Evolutionary conservation across 1,284 basidiomycete species (phyloP).

Genomic region (Anthracocystis panici-leucophaei): DNA sequence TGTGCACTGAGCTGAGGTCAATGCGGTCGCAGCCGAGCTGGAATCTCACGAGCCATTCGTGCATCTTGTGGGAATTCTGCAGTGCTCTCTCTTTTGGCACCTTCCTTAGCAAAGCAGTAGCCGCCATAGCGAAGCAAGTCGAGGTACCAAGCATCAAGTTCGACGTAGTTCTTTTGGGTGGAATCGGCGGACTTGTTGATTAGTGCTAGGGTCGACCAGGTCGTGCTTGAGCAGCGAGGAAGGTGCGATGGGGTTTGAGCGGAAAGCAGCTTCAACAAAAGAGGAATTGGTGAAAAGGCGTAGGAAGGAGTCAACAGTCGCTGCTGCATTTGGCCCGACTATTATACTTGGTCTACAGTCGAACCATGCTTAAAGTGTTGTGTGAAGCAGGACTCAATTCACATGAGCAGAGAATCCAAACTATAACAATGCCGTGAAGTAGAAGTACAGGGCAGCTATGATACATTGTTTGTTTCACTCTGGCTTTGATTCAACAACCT

Average conservation of each 20-base stretch:
- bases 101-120: slow-evolving; percentile 69
- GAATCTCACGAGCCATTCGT: slow-evolving; percentile 69
- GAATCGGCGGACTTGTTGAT: background rate
- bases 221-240: slow-evolving; percentile 23
- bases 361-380: too few species aligned
- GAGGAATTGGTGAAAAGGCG: too few species aligned
- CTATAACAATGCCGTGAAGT: too few species aligned
- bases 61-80: slow-evolving; percentile 66
- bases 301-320: too few species aligned
- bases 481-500: too few species aligned
- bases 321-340: too few species aligned
- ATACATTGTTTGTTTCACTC: too few species aligned
- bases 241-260: slow-evolving; percentile 18
- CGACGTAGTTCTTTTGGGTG: slow-evolving; percentile 1
- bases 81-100: slow-evolving; percentile 62
- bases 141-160: slow-evolving; percentile 43
- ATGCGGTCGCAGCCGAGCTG: slow-evolving; percentile 69
- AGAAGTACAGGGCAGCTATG: too few species aligned
- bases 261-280: slow-evolving; percentile 21
- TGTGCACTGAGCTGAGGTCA: slow-evolving; percentile 69
- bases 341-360: too few species aligned
- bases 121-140: slow-evolving; percentile 50
- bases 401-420: too few species aligned
- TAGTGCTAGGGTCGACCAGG: slow-evolving; percentile 3
- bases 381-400: too few species aligned